Evolutionary conservation across 2,329 filamentous ascomycete species (phyloP), one percentile per base, ranked within the genome.

Genomic region (Colletotrichum magnum): DNA sequence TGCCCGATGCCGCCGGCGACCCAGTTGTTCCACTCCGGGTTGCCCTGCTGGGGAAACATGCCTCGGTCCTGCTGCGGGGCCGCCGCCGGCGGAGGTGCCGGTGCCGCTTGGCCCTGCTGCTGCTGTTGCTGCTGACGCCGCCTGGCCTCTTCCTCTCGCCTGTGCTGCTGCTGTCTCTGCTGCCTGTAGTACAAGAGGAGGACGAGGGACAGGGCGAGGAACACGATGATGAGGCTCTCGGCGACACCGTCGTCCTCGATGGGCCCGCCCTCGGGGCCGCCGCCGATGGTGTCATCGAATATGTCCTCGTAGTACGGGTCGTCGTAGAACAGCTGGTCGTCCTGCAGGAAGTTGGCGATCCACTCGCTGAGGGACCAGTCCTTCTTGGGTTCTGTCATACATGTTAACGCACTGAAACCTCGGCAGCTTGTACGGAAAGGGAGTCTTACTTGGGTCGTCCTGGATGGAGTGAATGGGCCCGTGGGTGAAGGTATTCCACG

Each of bases 391-490:
- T 89, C 93, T 94, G 74, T 39, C 32, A 10, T 36, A 7, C 32
- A 36, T 10, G 9, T 36, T 10, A 36, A 10, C 32, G 32, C 32
- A 10, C 32, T 58, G 1, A 21, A 50, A 41, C 12, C 72, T 84
- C 75, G 84, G 76, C 68, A 58, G 21, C 13, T 18, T 48, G 13
- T 15, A 43, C 7, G 15, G 28, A 41, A 52, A 15, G 15, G 13
- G 13, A 18, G n/a, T 80, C 89, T 84, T 88, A 95, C 93, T 87
- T 75, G 93, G 92, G 72, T 98, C 95, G 72, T 97, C 94, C 75
- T 93, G 92, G 58, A 98, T 98, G 16, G 93, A 94, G 76, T 98
- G 97, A 71, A 98, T 89, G 21, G 92, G 89, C n/a, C 96, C 96
- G 76, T 95, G 89, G 0, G 94, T 97, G 71, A 98, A 84, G 0